Conservation (phyloP, 768 basidiomycete genomes). For the Porphyrellus cyaneotinctus region DNA sequence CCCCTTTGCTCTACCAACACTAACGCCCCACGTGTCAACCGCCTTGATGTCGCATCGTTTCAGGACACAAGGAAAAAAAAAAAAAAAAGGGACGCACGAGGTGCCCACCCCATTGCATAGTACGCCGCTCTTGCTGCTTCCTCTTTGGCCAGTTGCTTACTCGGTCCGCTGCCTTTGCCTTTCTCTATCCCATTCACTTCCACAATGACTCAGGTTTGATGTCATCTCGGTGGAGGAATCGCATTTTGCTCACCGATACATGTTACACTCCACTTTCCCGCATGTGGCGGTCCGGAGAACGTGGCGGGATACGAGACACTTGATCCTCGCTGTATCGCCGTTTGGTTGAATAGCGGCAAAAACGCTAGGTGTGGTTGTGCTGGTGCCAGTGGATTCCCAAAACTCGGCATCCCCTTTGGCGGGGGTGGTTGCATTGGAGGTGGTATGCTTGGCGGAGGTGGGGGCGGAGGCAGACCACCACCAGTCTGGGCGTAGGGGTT, state of each 20-base stretch:
- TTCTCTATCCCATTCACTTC: conserved; percentile 68
- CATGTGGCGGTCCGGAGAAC: conserved; percentile 64
- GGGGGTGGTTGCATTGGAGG: conserved; percentile 37
- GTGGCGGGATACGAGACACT: conserved; percentile 56
- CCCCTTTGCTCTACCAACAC: conserved; percentile 4
- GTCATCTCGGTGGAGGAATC: neutral
- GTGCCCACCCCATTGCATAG: conserved; percentile 72
- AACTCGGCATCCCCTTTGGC: conserved; percentile 26
- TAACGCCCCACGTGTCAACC: no score
- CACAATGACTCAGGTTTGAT: conserved; percentile 2
- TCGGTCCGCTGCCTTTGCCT: conserved; percentile 60
- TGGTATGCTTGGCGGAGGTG: conserved; percentile 28
- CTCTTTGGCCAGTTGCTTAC: conserved; percentile 75
- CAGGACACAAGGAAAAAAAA: neutral
- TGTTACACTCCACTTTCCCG: conserved; percentile 60
- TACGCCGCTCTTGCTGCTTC: conserved; percentile 70
- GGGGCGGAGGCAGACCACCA: conserved; percentile 14
- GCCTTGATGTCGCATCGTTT: neutral
- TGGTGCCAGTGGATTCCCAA: conserved; percentile 56
- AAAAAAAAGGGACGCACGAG: conserved; percentile 28
- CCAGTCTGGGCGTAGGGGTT: conserved; percentile 26
- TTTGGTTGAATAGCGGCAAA: conserved; percentile 72
- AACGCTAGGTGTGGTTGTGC: conserved; percentile 63
- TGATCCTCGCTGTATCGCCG: conserved; percentile 61
- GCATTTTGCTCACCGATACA: conserved; percentile 58